Evolutionary conservation across 768 basidiomycete species (phyloP).

Genomic region (Pisolithus albus): DNA sequence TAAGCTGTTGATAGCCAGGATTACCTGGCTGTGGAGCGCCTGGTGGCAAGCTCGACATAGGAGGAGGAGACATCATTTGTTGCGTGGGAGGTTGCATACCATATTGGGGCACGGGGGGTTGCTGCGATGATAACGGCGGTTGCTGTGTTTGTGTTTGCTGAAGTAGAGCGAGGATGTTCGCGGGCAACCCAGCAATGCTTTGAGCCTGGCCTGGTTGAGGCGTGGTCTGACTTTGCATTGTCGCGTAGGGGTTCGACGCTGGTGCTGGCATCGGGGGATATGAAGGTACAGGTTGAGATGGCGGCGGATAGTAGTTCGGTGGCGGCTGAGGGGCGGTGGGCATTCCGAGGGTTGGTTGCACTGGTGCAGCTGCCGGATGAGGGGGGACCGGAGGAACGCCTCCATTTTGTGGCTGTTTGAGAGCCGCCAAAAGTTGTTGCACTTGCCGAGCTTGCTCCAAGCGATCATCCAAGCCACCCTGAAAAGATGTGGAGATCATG

Average conservation of each 20-base stretch:
- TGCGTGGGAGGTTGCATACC: conserved; percentile 37
- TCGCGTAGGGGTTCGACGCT: conserved; percentile 21
- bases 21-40: conserved; percentile 37
- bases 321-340: conserved; percentile 26
- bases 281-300: conserved; percentile 20
- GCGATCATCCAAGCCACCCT: conserved; percentile 63
- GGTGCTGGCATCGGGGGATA: conserved; percentile 19
- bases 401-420: conserved; percentile 60
- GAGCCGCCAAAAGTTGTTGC: conserved; percentile 74
- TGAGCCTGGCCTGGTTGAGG: conserved; percentile 31
- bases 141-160: conserved; percentile 43
- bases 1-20: conserved; percentile 54
- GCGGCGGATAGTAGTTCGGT: conserved; percentile 38
- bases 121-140: conserved; percentile 27
- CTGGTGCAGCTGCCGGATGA: conserved; percentile 27
- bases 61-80: conserved; percentile 36
- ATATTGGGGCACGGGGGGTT: conserved; percentile 24
- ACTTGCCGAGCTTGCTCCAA: conserved; percentile 84
- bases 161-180: conserved; percentile 62
- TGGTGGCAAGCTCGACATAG: conserved; percentile 34
- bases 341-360: conserved; percentile 33
- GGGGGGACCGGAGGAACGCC: conserved; percentile 11
- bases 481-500: conserved; percentile 1
- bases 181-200: conserved; percentile 43
- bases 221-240: conserved; percentile 24